Base-by-base conservation (phyloP, 2,329 filamentous ascomycete species). In the Pestalotiopsis sp. region DNA sequence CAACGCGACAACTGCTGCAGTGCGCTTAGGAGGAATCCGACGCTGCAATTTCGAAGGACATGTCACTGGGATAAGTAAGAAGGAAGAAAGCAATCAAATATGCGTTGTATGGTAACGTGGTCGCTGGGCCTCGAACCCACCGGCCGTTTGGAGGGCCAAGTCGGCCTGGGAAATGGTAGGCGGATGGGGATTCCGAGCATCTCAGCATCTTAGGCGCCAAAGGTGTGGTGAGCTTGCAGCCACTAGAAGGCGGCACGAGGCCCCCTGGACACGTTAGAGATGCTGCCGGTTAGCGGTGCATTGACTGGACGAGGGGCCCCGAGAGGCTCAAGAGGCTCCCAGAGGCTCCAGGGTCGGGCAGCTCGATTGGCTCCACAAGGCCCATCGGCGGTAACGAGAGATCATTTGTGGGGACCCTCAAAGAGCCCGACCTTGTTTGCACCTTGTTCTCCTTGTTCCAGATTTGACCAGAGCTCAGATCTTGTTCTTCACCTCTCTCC, bases 291-390 rank as follows among this genome's bases (percentile, higher is more conserved):
- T 62, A 65, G 61, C 39, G 61, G 61, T 25, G 60, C 68, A 69
- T 68, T 63, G 68, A 69, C 68, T 69, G 68, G 68, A 64, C 56
- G 61, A 64, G 60, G 49, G 3, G 66, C 68, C 23, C 25, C 60
- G 49, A 64, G 25, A 49, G 64, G 31, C 31, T 36, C 31, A 9
- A 7, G 9, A 36, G 31, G 31, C 31, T 36, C 31, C 2, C 2
- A 9, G 2, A 36, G 31, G 31, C 31, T 31, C 45, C 14, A 63
- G 45, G 38, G 61, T 57, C 49, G 49, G 56, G 25, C 61, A 64
- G 61, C 25, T 59, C 9, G 31, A 36, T 36, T 36, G 31, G 57
- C 23, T 14, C 57, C 23, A 59, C 20, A 31, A 36, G 57, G 57
- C 57, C 23, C 57, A 39, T 27, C 31, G 60, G 64, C 38, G 64